Conservation (phyloP, 306 rosid genomes). For the Fagus sylvatica region DNA sequence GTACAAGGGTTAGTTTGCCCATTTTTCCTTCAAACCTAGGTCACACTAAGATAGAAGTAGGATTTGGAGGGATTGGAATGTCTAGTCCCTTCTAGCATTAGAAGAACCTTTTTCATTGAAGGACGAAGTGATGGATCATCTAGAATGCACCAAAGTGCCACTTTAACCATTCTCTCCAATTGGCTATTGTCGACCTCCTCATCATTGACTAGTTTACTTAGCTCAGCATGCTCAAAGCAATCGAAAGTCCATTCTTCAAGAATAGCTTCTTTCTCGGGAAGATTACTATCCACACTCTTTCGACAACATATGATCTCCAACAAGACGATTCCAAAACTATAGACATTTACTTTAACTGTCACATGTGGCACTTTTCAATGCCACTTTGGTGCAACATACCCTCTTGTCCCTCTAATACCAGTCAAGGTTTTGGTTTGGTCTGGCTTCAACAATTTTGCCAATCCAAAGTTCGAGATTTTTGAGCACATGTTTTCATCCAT, state of each 20-base stretch:
- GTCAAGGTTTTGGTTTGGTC: neutral
- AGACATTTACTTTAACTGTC: neutral
- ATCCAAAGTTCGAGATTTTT: neutral
- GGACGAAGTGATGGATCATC: neutral
- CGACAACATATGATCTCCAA: neutral
- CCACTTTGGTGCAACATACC: neutral
- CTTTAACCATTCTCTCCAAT: neutral
- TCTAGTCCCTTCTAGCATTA: neutral
- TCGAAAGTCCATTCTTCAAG: neutral
- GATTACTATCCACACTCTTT: neutral
- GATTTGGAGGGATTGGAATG: neutral
- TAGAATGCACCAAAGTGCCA: neutral
- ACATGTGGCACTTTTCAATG: neutral
- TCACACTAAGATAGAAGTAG: neutral
- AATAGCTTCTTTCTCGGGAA: neutral
- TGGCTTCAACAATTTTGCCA: neutral
- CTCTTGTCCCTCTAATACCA: neutral
- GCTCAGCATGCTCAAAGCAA: neutral
- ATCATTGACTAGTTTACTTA: neutral
- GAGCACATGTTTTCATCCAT: neutral
- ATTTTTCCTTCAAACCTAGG: neutral
- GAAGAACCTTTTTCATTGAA: neutral
- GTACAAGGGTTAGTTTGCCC: too few species aligned
- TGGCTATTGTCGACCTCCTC: neutral
- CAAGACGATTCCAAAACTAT: neutral